Conservation (phyloP, 2,329 filamentous ascomycete genomes). For the Aspergillus brunneoviolaceus region DNA sequence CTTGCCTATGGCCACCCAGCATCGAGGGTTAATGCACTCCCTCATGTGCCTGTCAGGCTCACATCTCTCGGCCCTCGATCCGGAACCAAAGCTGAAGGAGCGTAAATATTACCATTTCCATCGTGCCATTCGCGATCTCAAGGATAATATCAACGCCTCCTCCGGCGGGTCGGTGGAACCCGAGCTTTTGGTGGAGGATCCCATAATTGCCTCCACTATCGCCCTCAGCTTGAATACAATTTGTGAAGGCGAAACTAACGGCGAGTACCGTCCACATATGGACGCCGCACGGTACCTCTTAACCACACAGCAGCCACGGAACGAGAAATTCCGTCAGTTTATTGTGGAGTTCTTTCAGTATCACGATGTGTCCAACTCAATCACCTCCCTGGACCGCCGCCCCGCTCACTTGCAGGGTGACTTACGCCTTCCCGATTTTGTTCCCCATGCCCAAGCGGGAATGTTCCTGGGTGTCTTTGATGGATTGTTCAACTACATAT, state of each 20-base stretch:
- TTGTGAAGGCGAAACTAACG: slow-evolving; percentile 59
- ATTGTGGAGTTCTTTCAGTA: slow-evolving; percentile 80
- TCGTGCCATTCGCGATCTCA: slow-evolving; percentile 41
- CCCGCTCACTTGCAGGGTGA: slow-evolving; percentile 55
- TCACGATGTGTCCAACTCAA: slow-evolving; percentile 62
- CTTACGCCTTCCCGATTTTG: slow-evolving; percentile 54
- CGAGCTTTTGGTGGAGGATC: slow-evolving; percentile 52
- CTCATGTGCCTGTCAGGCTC: slow-evolving; percentile 80
- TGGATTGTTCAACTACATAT: slow-evolving; percentile 75
- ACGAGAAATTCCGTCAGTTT: slow-evolving; percentile 69
- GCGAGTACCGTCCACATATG: slow-evolving; percentile 78
- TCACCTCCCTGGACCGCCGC: slow-evolving; percentile 56
- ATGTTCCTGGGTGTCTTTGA: slow-evolving; percentile 78
- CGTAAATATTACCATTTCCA: slow-evolving; percentile 57
- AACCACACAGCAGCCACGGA: slow-evolving; percentile 59
- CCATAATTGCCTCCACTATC: slow-evolving; percentile 61
- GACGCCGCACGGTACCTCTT: slow-evolving; percentile 72
- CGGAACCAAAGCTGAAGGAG: slow-evolving; percentile 52
- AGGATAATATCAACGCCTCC: slow-evolving; percentile 39
- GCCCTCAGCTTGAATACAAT: slow-evolving; percentile 62
- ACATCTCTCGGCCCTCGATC: slow-evolving; percentile 60
- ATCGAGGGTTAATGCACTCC: slow-evolving; percentile 86
- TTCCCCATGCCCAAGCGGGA: slow-evolving; percentile 56
- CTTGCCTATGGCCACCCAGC: slow-evolving; percentile 74
- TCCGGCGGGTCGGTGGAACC: slow-evolving; percentile 30